Conservation (phyloP, 2,329 filamentous ascomycete species). For the Tolypocladium tundrense region DNA sequence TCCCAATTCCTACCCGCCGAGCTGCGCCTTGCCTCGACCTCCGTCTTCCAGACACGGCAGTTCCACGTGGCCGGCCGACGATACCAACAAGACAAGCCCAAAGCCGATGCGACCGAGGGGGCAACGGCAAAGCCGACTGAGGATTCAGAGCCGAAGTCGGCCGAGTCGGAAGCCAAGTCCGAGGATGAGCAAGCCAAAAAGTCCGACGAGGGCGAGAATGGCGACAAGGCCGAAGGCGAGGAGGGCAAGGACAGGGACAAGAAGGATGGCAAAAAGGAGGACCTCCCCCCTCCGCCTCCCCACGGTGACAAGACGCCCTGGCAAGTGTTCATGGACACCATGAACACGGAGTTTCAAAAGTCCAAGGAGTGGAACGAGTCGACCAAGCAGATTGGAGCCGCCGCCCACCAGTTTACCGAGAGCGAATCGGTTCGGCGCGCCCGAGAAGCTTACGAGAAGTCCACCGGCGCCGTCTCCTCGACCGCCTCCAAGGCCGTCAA, state of each 20-base stretch:
- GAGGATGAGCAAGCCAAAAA: constrained; percentile 36
- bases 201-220: constrained; percentile 25
- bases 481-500: constrained; percentile 75
- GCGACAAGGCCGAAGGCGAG: constrained; percentile 36
- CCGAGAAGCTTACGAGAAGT: constrained; percentile 75
- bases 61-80: constrained; percentile 21
- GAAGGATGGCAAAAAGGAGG: constrained; percentile 53
- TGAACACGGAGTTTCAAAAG: constrained; percentile 85
- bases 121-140: background rate
- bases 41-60: constrained; percentile 16
- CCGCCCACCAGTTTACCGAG: constrained; percentile 83
- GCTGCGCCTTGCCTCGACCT: constrained; percentile 21
- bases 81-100: constrained; percentile 23
- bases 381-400: constrained; percentile 85
- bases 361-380: constrained; percentile 99
- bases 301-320: constrained; percentile 97
- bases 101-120: constrained; percentile 4
- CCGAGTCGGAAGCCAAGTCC: constrained; percentile 8
- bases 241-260: constrained; percentile 35
- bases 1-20: constrained; percentile 32
- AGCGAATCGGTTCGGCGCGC: constrained; percentile 84
- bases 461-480: constrained; percentile 70
- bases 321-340: constrained; percentile 98
- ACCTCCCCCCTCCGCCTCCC: constrained; percentile 77
- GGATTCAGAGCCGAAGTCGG: constrained; percentile 11